These are phyloP conservation scores for Hygrocybe coccinea DNA, from an alignment of 768 basidiomycete species.

Conservation along the genomic window DNA sequence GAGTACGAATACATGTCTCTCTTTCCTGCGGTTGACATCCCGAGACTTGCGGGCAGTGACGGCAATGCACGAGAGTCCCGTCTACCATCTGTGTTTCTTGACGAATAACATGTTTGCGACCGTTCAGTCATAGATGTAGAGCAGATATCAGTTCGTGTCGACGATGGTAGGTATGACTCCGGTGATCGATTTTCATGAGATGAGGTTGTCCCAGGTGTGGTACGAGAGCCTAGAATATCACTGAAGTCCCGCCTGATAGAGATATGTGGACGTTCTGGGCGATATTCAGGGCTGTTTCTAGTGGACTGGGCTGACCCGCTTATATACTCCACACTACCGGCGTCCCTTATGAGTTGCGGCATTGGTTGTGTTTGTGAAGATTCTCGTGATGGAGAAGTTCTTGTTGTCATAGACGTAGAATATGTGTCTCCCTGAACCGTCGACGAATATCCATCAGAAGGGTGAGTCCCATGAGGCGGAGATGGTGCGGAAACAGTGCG, in stretches of 20 bases:
- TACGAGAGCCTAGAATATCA: too few species aligned
- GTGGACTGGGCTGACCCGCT: too few species aligned
- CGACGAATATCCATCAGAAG: not conserved
- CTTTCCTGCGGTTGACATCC: not conserved
- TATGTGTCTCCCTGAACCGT: not conserved
- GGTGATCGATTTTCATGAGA: too few species aligned
- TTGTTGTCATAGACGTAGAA: not conserved
- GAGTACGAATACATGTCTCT: not conserved
- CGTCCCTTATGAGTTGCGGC: not conserved
- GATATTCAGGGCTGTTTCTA: too few species aligned
- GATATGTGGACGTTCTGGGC: too few species aligned
- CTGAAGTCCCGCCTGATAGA: too few species aligned
- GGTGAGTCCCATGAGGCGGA: not conserved
- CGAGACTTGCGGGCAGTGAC: not conserved
- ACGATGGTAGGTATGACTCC: too few species aligned
- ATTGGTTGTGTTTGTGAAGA: not conserved
- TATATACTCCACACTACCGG: too few species aligned
- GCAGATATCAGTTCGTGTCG: too few species aligned
- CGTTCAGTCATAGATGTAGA: too few species aligned
- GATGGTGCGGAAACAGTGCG: not conserved
- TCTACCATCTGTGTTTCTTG: not conserved
- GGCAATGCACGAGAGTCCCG: not conserved
- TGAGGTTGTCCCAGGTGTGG: too few species aligned
- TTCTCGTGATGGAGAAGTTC: not conserved
- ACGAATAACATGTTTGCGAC: not conserved